Base-by-base conservation (phyloP, 495 filamentous ascomycete species). In the Podospora didyma region DNA sequence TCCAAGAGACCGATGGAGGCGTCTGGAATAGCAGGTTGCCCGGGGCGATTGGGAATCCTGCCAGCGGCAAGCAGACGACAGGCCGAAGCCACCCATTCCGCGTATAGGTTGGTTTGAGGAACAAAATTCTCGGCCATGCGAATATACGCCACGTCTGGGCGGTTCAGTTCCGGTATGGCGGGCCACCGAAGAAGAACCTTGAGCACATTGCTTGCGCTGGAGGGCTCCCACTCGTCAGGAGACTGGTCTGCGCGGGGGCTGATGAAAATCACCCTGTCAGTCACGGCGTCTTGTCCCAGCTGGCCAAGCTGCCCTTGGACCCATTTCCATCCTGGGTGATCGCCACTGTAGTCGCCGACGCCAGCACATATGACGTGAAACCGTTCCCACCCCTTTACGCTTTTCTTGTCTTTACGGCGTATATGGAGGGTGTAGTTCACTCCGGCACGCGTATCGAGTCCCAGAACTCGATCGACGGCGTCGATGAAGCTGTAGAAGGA, bases 111-210 rank as follows among this genome's bases (percentile, higher is more conserved):
- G 11, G 50, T 51, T 44, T 50, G 62, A n/a, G n/a, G n/a, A 2
- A 35, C 9, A 3, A 51, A 17, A 5, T 47, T 54, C 10, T 28
- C 20, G 17, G 68, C 66, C 23, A 71, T 45, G n/a, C 68, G 62
- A 11, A 71, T 24, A 41, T 84, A 71, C 14, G 68, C 68, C 14
- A 67, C 47, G 21, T 69, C 68, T 0, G 54, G 60, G 2, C 61
- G 60, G 31, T 59, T 41, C 47, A 62, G 39, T n/a, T 4, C 19
- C n/a, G 17, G 12, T 45, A 14, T 61, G 17, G 10, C 26, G 26
- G 26, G 3, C 67, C 65, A 69, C 14, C 56, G 26, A 10, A 69
- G 54, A 2, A 23, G 20, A 1, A 69, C 17, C n/a, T 58, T 57
- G n/a, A 59, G 10, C 46, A 63, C 48, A 9, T 44, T 41, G 48